Conservation (phyloP, 2,329 filamentous ascomycete genomes). For the Diplocarpon rosae region DNA sequence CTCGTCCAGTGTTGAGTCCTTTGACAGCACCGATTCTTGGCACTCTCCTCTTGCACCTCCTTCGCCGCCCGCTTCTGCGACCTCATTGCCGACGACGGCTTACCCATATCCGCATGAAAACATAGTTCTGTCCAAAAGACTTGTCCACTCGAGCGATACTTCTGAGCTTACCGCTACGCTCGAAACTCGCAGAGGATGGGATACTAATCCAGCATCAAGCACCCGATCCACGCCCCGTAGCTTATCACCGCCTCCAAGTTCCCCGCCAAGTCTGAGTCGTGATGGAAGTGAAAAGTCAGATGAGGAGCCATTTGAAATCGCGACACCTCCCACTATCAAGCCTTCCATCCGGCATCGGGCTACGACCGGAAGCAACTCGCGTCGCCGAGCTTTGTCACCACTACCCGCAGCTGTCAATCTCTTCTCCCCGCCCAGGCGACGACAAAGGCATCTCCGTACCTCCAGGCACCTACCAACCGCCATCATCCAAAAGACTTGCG, state of each 20-base stretch:
- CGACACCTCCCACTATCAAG: constrained; percentile 22
- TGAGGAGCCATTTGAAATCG: constrained; percentile 28
- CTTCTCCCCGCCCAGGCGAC: constrained; percentile 39
- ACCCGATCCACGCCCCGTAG: constrained; percentile 8
- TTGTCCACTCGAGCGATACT: constrained; percentile 24
- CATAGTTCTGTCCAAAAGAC: constrained; percentile 28
- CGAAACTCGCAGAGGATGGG: constrained; percentile 19
- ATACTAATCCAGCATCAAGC: constrained; percentile 6
- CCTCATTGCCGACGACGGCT: constrained; percentile 29
- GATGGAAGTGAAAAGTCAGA: constrained; percentile 32
- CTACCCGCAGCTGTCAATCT: constrained; percentile 58
- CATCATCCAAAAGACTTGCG: constrained; percentile 66
- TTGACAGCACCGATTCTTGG: constrained; percentile 44
- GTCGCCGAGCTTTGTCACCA: constrained; percentile 50
- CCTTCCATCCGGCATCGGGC: constrained; percentile 38
- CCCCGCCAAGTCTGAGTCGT: constrained; percentile 34
- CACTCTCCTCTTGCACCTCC: constrained; percentile 34
- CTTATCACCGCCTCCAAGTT: constrained; percentile 27
- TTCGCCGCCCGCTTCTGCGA: constrained; percentile 34
- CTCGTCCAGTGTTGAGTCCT: constrained; percentile 43
- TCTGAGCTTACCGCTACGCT: constrained; percentile 27
- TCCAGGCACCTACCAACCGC: constrained; percentile 46
- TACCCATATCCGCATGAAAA: constrained; percentile 34
- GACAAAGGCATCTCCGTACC: constrained; percentile 32
- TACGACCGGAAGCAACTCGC: constrained; percentile 39